Evolutionary conservation across 1,284 basidiomycete species (phyloP).

Genomic region (Rhodofomes roseus): DNA sequence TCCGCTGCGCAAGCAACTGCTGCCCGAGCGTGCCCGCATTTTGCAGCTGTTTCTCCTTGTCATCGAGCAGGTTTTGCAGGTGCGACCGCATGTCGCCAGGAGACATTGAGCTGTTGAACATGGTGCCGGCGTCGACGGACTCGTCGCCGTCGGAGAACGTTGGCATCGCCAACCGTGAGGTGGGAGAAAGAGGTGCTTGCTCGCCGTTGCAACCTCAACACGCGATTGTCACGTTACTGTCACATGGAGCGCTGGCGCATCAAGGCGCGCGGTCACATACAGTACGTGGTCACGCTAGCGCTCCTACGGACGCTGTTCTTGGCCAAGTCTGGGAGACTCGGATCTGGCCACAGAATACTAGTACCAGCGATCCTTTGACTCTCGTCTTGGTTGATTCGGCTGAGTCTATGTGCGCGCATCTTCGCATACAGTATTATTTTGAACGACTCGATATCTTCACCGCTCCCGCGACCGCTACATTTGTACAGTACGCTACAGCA

Average conservation of each 20-base stretch:
- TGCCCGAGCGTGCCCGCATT: conserved; percentile 89
- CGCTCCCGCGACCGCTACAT: too few species aligned
- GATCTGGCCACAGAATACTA: too few species aligned
- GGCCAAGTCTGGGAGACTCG: too few species aligned
- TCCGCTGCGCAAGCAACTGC: conserved; percentile 86
- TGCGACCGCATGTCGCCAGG: conserved; percentile 67
- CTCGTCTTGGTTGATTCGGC: too few species aligned
- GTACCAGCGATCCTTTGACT: too few species aligned
- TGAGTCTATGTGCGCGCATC: too few species aligned
- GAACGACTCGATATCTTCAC: too few species aligned
- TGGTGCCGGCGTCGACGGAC: conserved; percentile 16
- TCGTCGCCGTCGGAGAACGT: conserved; percentile 35
- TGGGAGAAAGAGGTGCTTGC: not conserved
- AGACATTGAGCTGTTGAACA: conserved; percentile 27
- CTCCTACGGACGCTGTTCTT: too few species aligned
- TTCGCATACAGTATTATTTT: too few species aligned
- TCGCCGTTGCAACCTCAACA: not conserved
- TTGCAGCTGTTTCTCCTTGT: conserved; percentile 87
- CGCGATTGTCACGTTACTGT: not conserved
- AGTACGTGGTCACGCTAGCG: not conserved
- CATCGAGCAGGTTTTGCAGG: conserved; percentile 79
- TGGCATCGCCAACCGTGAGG: conserved; percentile 27
- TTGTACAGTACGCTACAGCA: too few species aligned
- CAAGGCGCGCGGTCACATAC: not conserved
- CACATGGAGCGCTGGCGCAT: not conserved